These are phyloP conservation scores for Microdochium paspali DNA, from an alignment of 2,329 filamentous ascomycete genomes.

Conservation along the genomic window DNA sequence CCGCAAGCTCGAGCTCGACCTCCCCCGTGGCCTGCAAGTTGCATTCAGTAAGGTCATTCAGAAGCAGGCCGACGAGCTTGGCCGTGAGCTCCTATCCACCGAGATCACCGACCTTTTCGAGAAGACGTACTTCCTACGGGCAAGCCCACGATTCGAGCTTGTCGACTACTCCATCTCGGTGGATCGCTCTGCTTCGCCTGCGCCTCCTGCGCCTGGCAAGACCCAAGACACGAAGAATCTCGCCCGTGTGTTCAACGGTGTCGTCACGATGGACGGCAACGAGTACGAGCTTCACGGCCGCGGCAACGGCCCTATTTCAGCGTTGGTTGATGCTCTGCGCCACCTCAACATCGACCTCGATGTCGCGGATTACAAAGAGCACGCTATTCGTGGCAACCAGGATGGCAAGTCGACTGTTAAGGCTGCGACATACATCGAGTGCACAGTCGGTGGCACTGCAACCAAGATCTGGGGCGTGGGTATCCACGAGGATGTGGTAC, in stretches of 20 bases:
- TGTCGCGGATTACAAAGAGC: constrained; percentile 92
- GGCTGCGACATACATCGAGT: constrained; percentile 94
- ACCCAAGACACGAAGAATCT: constrained; percentile 70
- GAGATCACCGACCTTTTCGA: constrained; percentile 90
- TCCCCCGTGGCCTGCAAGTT: constrained; percentile 85
- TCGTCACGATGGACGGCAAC: constrained; percentile 70
- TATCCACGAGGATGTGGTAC: constrained; percentile 86
- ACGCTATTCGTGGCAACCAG: constrained; percentile 73
- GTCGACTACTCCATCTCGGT: constrained; percentile 87
- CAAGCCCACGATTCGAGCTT: constrained; percentile 76
- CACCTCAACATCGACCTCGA: constrained; percentile 78
- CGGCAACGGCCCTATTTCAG: constrained; percentile 86
- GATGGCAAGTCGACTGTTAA: constrained; percentile 91
- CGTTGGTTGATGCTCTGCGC: constrained; percentile 72
- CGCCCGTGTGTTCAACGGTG: constrained; percentile 73
- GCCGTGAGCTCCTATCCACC: constrained; percentile 70
- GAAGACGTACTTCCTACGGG: constrained; percentile 73
- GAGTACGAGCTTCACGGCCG: constrained; percentile 72
- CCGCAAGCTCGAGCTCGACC: constrained; percentile 78
- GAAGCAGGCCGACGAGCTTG: constrained; percentile 65
- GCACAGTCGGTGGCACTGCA: constrained; percentile 56
- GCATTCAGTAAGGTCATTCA: constrained; percentile 88
- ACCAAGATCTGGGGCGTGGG: constrained; percentile 83
- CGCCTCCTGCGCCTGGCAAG: constrained; percentile 57
- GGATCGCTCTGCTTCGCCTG: constrained; percentile 70